A percentile compares a stretch with the other conserved stretches of the same genome.
Conservation (phyloP, 83 land plant genomes). For the Picea abies region DNA sequence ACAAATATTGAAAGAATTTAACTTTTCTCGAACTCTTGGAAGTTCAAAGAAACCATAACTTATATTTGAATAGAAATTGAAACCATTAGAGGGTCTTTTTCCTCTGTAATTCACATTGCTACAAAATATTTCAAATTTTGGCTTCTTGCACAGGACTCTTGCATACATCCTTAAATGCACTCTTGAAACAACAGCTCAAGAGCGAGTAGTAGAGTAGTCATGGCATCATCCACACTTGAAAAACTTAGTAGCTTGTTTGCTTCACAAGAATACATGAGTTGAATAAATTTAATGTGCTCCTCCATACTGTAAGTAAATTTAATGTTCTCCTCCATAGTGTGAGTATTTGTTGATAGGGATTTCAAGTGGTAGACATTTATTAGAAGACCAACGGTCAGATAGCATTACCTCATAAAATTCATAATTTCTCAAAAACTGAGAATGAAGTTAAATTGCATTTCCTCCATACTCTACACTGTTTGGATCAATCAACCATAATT, state of each 20-base stretch:
- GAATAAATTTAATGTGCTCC: neutral
- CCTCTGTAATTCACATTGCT: too few species aligned
- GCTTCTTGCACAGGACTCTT: neutral
- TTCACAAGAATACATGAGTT: neutral
- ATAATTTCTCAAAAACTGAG: neutral
- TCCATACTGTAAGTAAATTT: neutral
- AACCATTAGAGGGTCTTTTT: neutral
- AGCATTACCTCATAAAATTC: neutral
- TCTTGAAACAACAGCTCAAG: neutral
- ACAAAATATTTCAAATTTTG: neutral
- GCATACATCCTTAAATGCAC: neutral
- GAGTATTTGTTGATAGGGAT: neutral
- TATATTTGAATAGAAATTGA: neutral
- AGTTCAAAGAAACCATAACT: neutral
- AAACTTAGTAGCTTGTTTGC: neutral
- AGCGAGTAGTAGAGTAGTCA: neutral
- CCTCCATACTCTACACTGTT: neutral
- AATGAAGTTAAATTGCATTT: neutral
- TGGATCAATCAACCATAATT: neutral
- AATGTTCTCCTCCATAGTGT: too few species aligned
- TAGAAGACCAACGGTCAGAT: neutral
- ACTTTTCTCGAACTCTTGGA: neutral
- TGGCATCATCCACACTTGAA: neutral
- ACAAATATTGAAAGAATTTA: neutral
- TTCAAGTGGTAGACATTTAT: neutral